A percentile compares a stretch with the other conserved stretches of the same genome.
These are phyloP conservation scores for Ceraceosorus bombacis DNA, from an alignment of 1,284 basidiomycete genomes.

Conservation along the genomic window DNA sequence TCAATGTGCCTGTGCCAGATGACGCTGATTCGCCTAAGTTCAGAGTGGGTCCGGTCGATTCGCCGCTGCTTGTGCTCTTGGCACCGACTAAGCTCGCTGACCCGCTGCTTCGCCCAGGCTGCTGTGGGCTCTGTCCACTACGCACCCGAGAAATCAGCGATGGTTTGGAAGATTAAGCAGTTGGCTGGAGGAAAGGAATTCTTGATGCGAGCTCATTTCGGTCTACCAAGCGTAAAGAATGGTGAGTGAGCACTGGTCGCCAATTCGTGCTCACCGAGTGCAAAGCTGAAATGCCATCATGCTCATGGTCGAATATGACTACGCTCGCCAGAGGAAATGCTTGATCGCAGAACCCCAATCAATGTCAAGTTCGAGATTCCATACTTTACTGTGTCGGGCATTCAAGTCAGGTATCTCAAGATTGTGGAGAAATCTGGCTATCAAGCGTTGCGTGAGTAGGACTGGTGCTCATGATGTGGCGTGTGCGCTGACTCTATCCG, in stretches of 20 bases:
- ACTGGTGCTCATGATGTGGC: conserved; percentile 3
- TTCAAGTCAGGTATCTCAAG: conserved; percentile 92
- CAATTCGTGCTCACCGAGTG: background rate
- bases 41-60: conserved; percentile 49
- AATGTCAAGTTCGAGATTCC: conserved; percentile 97
- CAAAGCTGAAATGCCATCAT: background rate
- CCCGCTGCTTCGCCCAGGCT: conserved; percentile 4
- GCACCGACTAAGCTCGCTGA: too few species aligned
- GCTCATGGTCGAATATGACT: background rate
- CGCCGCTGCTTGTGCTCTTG: too few species aligned
- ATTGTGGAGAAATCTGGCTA: conserved; percentile 93
- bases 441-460: conserved; percentile 62
- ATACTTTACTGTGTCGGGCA: conserved; percentile 87
- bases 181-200: conserved; percentile 46
- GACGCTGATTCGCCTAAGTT: conserved; percentile 98
- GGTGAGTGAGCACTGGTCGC: conserved; percentile 3
- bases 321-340: conserved; percentile 57
- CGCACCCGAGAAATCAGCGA: conserved; percentile 46
- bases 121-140: conserved; percentile 44
- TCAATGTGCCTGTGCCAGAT: conserved; percentile 94
- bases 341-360: conserved; percentile 85
- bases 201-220: conserved; percentile 48
- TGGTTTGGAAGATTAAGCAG: conserved; percentile 49
- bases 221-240: conserved; percentile 46
- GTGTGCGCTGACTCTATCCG: background rate